Conservation (phyloP, 2,329 filamentous ascomycete species). For the Beauveria sp. region DNA sequence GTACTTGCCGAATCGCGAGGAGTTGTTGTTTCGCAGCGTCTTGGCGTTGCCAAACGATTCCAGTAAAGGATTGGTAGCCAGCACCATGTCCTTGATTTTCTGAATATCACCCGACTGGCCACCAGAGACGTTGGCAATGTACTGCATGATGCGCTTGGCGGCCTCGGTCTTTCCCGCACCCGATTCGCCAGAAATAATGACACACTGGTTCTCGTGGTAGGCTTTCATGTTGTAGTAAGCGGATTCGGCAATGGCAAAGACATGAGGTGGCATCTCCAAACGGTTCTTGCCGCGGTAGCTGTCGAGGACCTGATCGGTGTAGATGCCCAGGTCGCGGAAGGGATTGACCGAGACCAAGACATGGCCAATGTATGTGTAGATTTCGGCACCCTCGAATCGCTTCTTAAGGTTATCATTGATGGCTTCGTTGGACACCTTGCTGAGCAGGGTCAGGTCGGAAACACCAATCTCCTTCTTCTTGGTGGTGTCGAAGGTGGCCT, state of each 20-base stretch:
- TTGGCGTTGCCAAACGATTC: constrained; percentile 99
- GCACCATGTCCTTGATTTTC: constrained; percentile 97
- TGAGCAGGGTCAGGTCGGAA: constrained; percentile 92
- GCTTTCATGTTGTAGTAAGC: constrained; percentile 99
- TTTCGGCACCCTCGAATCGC: constrained; percentile 93
- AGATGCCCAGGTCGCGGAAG: constrained; percentile 94
- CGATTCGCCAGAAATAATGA: constrained; percentile 98
- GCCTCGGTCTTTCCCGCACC: constrained; percentile 98
- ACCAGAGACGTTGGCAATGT: constrained; percentile 94
- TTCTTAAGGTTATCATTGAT: constrained; percentile 99
- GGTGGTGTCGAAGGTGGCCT: constrained; percentile 88
- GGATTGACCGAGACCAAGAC: constrained; percentile 98
- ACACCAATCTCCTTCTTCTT: constrained; percentile 99
- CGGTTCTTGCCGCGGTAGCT: constrained; percentile 97
- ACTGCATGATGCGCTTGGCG: constrained; percentile 98
- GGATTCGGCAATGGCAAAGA: constrained; percentile 94
- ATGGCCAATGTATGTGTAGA: constrained; percentile 99
- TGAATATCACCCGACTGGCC: constrained; percentile 80
- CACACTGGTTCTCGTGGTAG: constrained; percentile 97
- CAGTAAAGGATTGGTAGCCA: constrained; percentile 92
- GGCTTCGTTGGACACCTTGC: constrained; percentile 97
- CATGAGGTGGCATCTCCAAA: constrained; percentile 88
- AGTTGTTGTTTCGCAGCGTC: constrained; percentile 97
- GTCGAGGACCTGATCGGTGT: constrained; percentile 87
- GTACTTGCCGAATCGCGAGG: constrained; percentile 96